Evolutionary conservation across 352 stramenopile species (phyloP), one percentile per base, ranked within the genome.

Genomic region (Phytophthora pini): DNA sequence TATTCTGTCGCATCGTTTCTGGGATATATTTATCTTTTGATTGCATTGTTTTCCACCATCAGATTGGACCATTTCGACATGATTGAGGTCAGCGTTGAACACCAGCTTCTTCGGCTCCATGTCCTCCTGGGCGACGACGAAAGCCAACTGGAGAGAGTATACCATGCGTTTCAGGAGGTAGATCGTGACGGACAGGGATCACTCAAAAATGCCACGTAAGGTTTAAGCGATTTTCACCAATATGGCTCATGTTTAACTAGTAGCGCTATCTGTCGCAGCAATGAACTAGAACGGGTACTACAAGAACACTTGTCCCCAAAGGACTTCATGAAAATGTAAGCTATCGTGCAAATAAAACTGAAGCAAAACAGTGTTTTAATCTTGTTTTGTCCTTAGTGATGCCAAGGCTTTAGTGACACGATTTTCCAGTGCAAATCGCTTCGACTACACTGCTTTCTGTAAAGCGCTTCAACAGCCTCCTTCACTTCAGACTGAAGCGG

Each of bases 71-170:
- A 6, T 48, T 32, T 15, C 20, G 12, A 59, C 5, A 55, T 72
- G 64, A 2, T 27, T 5, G 45, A 51, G 22, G 17, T 1, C 22
- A 64, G 10, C 12, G 20, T 65, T 20, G 26, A 61, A 12, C 53
- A 58, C 8, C 59, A 73, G 49, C 43, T 73, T 53, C 58, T 69
- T 6, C 46, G 58, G n/a, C 65, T 73, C 47, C 65, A 69, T 44
- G 53, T 65, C 56, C 36, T 65, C 2, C 43, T 73, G 4, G 65
- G 59, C 1, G 65, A 69, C 26, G 65, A 99, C 13, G 87, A 98
- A 56, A 24, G 45, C 2, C 48, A 69, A 24, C 53, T 74, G 15
- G 66, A 74, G 7, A 61, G 52, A 11, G 8, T 74, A 9, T 67
- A 62, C 38, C 64, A 62, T 48, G 27, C 34, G 1, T 79, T 76